Percentiles rank a stretch among this genome's conserved stretches.
Evolutionary conservation across 345 rosid species (phyloP).

Genomic region (Euclidium syriacum): DNA sequence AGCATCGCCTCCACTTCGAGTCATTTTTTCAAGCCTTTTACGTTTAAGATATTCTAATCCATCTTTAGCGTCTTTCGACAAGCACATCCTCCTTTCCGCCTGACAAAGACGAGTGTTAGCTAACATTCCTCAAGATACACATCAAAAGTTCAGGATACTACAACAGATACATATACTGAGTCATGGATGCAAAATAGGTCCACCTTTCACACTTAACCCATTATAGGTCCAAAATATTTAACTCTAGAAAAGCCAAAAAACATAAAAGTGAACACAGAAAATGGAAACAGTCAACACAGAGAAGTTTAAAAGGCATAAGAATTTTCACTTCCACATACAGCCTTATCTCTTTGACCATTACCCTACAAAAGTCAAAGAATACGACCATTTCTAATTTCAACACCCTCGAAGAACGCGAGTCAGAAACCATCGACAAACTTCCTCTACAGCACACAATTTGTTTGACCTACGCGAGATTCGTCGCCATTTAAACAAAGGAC

Average conservation of each 20-base stretch:
- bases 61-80: slow-evolving; percentile 64
- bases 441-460: slow-evolving; percentile 3
- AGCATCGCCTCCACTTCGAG: slow-evolving; percentile 88
- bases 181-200: slow-evolving; percentile 18
- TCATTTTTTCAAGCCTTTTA: slow-evolving; percentile 69
- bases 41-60: slow-evolving; percentile 77
- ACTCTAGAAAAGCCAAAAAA: slow-evolving; percentile 14
- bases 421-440: slow-evolving; percentile 7
- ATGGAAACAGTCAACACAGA: slow-evolving; percentile 32
- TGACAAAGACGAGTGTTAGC: slow-evolving; percentile 30
- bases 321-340: slow-evolving; percentile 13
- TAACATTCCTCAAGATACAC: neutral
- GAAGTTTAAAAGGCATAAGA: slow-evolving; percentile 15
- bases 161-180: slow-evolving; percentile 1
- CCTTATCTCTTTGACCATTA: slow-evolving; percentile 33
- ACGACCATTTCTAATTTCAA: slow-evolving; percentile 17
- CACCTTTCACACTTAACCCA: slow-evolving; percentile 23
- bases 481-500: slow-evolving; percentile 17
- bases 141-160: slow-evolving; percentile 12
- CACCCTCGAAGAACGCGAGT: slow-evolving; percentile 29
- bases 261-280: slow-evolving; percentile 24
- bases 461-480: slow-evolving; percentile 21
- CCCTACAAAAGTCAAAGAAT: slow-evolving; percentile 27
- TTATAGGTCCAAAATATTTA: slow-evolving; percentile 9
- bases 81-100: slow-evolving; percentile 91